These are phyloP conservation scores for Sporothrix pallida DNA, from an alignment of 2,329 filamentous ascomycete genomes.

Conservation along the genomic window DNA sequence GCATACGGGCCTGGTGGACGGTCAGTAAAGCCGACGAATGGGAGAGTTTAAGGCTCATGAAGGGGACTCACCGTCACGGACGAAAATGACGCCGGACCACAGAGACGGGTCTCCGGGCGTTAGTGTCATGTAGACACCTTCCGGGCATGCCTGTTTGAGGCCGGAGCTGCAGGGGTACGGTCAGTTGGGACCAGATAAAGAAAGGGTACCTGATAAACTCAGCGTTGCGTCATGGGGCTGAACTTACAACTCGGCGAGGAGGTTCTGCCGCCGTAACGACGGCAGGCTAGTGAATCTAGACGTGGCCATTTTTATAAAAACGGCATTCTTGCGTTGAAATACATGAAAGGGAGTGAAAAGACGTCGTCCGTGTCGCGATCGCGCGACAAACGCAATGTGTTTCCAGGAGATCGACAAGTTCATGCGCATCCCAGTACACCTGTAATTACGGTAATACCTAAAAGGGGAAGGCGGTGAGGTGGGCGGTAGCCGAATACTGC, in stretches of 20 bases:
- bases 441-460: neutral
- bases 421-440: slow-evolving; percentile 21
- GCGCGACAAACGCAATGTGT: slow-evolving; percentile 5
- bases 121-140: slow-evolving; percentile 85
- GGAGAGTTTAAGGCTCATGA: too few species aligned
- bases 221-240: neutral
- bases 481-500: slow-evolving; percentile 25
- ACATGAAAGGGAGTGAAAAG: neutral
- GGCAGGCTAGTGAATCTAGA: slow-evolving; percentile 55
- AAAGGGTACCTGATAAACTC: neutral
- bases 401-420: slow-evolving; percentile 26
- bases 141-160: slow-evolving; percentile 80
- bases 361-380: neutral
- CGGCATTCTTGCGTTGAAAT: neutral
- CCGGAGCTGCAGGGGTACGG: slow-evolving; percentile 64
- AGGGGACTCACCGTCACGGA: slow-evolving; percentile 72
- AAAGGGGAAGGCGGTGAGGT: slow-evolving; percentile 31
- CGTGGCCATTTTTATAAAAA: slow-evolving; percentile 49
- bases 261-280: slow-evolving; percentile 72
- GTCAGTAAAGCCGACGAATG: too few species aligned
- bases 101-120: slow-evolving; percentile 79
- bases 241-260: slow-evolving; percentile 80
- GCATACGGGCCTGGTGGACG: slow-evolving; percentile 78
- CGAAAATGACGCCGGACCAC: slow-evolving; percentile 92
- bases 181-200: slow-evolving; percentile 31